These are phyloP conservation scores for Chenopodium berlandieri DNA, from an alignment of 148 eudicot genomes.

Conservation along the genomic window DNA sequence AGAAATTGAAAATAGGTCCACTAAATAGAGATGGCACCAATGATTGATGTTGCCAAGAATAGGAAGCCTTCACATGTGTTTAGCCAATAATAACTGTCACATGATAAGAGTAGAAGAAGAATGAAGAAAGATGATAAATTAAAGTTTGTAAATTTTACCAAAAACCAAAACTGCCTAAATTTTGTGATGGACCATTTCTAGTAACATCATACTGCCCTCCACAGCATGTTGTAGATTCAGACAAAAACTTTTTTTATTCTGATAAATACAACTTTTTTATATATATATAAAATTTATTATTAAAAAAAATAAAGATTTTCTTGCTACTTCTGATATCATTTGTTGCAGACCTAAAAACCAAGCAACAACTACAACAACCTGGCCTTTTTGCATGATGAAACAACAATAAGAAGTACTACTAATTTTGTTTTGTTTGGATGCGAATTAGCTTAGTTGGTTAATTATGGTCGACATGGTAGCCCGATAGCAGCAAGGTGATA, in stretches of 20 bases:
- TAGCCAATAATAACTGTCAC: constrained; percentile 21
- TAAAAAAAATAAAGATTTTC: neutral
- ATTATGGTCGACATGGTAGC: too few relatives aligned
- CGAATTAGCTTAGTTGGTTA: too few relatives aligned
- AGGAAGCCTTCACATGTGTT: constrained; percentile 25
- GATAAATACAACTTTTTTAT: neutral
- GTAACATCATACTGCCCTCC: neutral
- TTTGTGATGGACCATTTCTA: constrained; percentile 18
- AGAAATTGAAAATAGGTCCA: constrained; percentile 15
- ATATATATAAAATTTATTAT: neutral
- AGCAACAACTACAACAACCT: constrained; percentile 10
- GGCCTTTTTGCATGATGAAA: neutral
- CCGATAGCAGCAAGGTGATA: too few relatives aligned
- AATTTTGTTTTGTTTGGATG: neutral
- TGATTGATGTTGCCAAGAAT: constrained; percentile 31
- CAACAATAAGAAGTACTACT: neutral
- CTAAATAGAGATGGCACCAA: constrained; percentile 28
- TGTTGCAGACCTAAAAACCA: neutral
- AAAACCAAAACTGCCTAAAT: constrained; percentile 7
- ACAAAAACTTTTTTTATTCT: constrained; percentile 2
- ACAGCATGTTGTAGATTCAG: constrained; percentile 2
- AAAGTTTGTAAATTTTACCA: neutral
- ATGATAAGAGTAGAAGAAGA: neutral
- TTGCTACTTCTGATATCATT: constrained; percentile 4
- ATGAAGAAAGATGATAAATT: too few relatives aligned